Evolutionary conservation across 768 basidiomycete genomes (phyloP), one percentile per base, ranked within the genome.

Genomic region (Lactarius hatsudake): DNA sequence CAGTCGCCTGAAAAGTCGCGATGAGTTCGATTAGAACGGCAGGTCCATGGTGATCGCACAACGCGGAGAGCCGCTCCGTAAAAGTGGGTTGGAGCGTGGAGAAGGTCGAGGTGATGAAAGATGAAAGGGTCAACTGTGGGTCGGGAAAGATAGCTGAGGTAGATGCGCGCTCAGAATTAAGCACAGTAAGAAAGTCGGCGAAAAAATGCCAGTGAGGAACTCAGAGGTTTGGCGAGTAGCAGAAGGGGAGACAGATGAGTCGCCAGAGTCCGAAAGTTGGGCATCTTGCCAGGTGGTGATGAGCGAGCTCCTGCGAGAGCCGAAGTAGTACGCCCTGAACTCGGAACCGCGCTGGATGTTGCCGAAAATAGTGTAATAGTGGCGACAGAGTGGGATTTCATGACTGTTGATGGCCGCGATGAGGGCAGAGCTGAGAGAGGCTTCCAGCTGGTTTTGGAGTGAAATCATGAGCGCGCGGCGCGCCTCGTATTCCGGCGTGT

Each of bases 401-500:
- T 87, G 85, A 2, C 86, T 81, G 66, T 87, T 90, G 76, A 98
- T 91, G 5, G 94, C 92, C 32, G 90, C 87, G 32, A 95, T 90
- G 59, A 99, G 81, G 1, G 93, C 91, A n/a, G 93, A 89, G 74
- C 92, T 94, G 65, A 96, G 83, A 1, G 91, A 87, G 1, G 93
- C 92, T 78, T 99, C 97, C 57, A 98, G 87, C 76, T 97, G 92
- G 74, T 99, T 98, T 75, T 97, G 94, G 34, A 99, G 83, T 66
- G 88, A 94, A 66, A 95, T 87, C 87, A 98, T 87, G 38, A 99
- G 81, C 3, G 87, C 84, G 43, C 93, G 85, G 28, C 95, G 86
- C 30, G 85, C 86, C 73, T 98, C 96, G 74, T 93, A 96, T 75
- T 96, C 94, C 8, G 91, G 84, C 1, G 93, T 93, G 74, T 96